Percentiles rank a stretch among this genome's conserved stretches.
These are phyloP conservation scores for Quercus glauca DNA, from an alignment of 306 rosid species.

Conservation along the genomic window DNA sequence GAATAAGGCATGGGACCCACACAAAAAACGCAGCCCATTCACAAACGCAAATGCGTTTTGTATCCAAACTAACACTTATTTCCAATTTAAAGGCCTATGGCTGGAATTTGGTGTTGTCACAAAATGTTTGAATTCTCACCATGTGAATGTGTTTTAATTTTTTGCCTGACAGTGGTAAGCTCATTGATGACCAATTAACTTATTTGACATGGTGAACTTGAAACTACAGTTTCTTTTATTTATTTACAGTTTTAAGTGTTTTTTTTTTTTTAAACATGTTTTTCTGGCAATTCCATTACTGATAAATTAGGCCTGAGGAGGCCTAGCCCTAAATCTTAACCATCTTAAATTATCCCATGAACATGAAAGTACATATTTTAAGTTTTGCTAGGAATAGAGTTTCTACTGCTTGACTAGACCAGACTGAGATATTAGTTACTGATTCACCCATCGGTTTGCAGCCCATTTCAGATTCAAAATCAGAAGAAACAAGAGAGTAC, in stretches of 20 bases:
- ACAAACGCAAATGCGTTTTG: too few species aligned
- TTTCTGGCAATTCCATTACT: background rate
- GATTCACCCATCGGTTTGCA: background rate
- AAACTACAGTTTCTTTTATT: background rate
- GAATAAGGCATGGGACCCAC: too few species aligned
- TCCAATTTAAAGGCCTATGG: background rate
- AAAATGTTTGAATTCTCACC: too few species aligned
- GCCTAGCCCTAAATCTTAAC: background rate
- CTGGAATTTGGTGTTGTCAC: background rate
- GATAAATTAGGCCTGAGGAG: background rate
- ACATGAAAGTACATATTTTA: background rate
- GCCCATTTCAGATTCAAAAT: constrained; percentile 31
- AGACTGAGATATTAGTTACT: too few species aligned
- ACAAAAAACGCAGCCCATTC: too few species aligned
- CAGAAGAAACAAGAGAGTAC: constrained; percentile 29
- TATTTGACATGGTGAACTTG: background rate
- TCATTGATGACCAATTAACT: background rate
- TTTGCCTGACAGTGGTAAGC: background rate
- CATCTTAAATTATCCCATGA: background rate
- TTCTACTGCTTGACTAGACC: background rate
- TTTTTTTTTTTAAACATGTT: background rate
- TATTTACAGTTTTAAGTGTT: too few species aligned
- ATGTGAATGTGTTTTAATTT: too few species aligned
- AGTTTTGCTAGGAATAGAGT: background rate
- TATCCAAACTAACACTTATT: too few species aligned